phyloP scores from a whole-genome alignment of 164 flowering plant genomes.

The Umbellularia californica region DNA sequence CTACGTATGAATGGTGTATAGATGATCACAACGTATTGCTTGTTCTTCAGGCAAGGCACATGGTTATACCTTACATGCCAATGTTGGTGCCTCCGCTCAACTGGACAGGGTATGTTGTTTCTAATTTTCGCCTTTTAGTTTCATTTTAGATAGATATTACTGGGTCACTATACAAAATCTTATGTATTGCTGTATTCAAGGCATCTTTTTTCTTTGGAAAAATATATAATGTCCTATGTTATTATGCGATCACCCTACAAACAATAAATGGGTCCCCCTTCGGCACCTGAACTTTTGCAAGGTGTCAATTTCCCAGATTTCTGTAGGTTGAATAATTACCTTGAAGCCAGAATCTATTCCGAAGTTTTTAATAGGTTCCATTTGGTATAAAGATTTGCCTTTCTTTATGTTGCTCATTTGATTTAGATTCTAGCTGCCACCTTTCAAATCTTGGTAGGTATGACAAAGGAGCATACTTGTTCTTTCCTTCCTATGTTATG shows the following conservation, averaged over 20 bases:
- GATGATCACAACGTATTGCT: neutral
- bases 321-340: too few relatives aligned
- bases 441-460: conserved; percentile 44
- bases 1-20: neutral
- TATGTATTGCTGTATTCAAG: too few relatives aligned
- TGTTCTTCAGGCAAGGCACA: conserved; percentile 50
- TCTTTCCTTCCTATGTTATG: conserved; percentile 89
- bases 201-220: too few relatives aligned
- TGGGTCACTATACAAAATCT: too few relatives aligned
- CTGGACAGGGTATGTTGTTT: conserved; percentile 51
- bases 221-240: too few relatives aligned
- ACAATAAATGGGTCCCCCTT: too few relatives aligned
- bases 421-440: neutral
- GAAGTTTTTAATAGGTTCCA: too few relatives aligned
- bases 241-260: too few relatives aligned
- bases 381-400: neutral
- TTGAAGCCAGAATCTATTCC: too few relatives aligned
- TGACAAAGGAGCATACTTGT: conserved; percentile 82
- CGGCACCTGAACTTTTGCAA: too few relatives aligned
- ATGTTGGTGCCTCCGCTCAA: conserved; percentile 58
- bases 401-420: neutral
- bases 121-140: neutral
- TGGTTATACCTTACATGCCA: conserved; percentile 76
- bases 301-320: too few relatives aligned
- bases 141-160: too few relatives aligned